Evolutionary conservation across 2,329 filamentous ascomycete species (phyloP).

Genomic region (Fusarium odoratissimum): DNA sequence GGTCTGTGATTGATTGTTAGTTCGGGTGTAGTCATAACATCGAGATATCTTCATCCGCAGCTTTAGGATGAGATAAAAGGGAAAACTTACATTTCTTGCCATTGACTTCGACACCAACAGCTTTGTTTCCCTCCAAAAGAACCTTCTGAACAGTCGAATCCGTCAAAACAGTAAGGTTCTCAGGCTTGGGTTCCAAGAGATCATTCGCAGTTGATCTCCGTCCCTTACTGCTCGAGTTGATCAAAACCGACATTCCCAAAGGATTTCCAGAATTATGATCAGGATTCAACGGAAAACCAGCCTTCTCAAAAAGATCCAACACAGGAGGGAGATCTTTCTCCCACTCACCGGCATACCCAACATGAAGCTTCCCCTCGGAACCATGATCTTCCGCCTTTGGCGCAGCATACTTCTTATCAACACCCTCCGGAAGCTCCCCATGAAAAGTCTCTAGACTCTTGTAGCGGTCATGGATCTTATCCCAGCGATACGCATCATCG

Average conservation of each 20-base stretch:
- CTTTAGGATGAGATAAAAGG: background rate
- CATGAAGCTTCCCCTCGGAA: conserved; percentile 57
- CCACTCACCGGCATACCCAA: conserved; percentile 61
- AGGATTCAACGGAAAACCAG: conserved; percentile 61
- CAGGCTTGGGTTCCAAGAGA: conserved; percentile 55
- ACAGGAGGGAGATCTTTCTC: conserved; percentile 60
- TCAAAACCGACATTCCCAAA: conserved; percentile 63
- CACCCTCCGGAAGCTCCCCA: conserved; percentile 49
- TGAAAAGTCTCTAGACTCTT: conserved; percentile 67
- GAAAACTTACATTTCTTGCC: conserved; percentile 30
- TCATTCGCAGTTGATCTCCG: conserved; percentile 63
- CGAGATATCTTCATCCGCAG: fast-evolving
- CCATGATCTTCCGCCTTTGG: conserved; percentile 62
- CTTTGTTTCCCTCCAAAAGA: conserved; percentile 31
- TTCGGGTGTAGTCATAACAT: fast-evolving
- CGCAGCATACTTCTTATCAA: conserved; percentile 59
- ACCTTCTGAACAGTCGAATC: conserved; percentile 32
- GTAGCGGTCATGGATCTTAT: conserved; percentile 61
- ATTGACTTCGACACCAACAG: conserved; percentile 31
- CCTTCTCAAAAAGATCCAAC: conserved; percentile 60
- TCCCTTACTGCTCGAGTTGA: conserved; percentile 62
- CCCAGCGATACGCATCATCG: conserved; percentile 68
- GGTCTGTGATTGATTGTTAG: conserved; percentile 26
- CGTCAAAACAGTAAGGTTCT: conserved; percentile 53
- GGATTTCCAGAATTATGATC: conserved; percentile 70